Percentiles rank a stretch among this genome's conserved stretches.
These are phyloP conservation scores for Bipolaris cookei DNA, from an alignment of 2,329 filamentous ascomycete genomes.

Conservation along the genomic window DNA sequence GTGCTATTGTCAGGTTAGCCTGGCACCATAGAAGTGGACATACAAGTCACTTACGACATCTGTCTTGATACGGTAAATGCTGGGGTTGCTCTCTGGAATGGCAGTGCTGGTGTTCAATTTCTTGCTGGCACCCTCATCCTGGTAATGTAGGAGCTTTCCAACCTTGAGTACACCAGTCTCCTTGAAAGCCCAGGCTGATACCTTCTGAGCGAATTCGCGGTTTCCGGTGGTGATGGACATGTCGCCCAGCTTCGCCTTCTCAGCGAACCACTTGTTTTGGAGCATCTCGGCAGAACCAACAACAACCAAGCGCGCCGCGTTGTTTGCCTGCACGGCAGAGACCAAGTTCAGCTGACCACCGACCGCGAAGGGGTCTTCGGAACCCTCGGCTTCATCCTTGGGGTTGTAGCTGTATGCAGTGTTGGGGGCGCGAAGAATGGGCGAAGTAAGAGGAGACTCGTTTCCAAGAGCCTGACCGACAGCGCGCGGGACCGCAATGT, in stretches of 20 bases:
- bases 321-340: constrained; percentile 87
- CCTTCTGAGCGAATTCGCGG: constrained; percentile 79
- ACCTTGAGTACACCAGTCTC: constrained; percentile 89
- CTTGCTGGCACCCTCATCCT: constrained; percentile 61
- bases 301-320: constrained; percentile 87
- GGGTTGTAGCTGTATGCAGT: constrained; percentile 95
- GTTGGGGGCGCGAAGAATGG: constrained; percentile 79
- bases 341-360: constrained; percentile 84
- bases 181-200: constrained; percentile 96
- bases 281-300: constrained; percentile 87
- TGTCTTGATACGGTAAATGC: constrained; percentile 94
- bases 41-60: constrained; percentile 75
- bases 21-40: background rate
- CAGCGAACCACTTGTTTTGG: constrained; percentile 86
- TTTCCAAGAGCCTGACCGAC: constrained; percentile 83
- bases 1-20: constrained; percentile 58
- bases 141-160: constrained; percentile 79
- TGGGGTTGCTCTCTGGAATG: constrained; percentile 70
- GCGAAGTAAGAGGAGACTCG: constrained; percentile 74
- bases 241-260: constrained; percentile 65
- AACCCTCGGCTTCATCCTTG: constrained; percentile 75
- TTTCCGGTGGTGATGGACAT: constrained; percentile 74
- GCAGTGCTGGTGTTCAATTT: constrained; percentile 47
- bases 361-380: constrained; percentile 84
- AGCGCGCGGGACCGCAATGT: constrained; percentile 81